Evolutionary conservation across 495 filamentous ascomycete species (phyloP).

Genomic region (Oidiodendron maius): DNA sequence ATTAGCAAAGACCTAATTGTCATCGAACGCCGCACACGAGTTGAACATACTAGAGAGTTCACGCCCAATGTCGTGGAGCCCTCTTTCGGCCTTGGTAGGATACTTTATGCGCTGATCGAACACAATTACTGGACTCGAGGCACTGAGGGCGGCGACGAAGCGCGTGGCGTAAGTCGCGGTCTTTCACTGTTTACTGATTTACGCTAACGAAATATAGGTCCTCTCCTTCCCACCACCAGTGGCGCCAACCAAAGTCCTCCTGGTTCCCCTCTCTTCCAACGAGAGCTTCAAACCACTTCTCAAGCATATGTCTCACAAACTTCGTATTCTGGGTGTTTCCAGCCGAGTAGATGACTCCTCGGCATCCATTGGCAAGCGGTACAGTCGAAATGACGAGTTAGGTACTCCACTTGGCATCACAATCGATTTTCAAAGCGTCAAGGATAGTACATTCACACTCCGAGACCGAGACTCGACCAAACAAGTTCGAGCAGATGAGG

Average conservation of each 20-base stretch:
- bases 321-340: constrained; percentile 54
- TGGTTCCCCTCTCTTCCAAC: constrained; percentile 64
- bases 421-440: constrained; percentile 68
- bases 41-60: constrained; percentile 52
- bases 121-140: constrained; percentile 60
- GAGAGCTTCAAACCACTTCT: constrained; percentile 53
- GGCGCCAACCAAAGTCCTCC: constrained; percentile 70
- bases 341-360: constrained; percentile 61
- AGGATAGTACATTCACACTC: constrained; percentile 66
- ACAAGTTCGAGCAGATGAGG: constrained; percentile 61
- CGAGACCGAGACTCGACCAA: constrained; percentile 66
- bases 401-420: constrained; percentile 67
- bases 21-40: constrained; percentile 48
- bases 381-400: constrained; percentile 68
- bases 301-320: constrained; percentile 48
- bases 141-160: constrained; percentile 59
- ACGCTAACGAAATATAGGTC: constrained; percentile 37
- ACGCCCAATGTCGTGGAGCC: constrained; percentile 68
- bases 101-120: constrained; percentile 59
- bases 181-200: not conserved
- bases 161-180: constrained; percentile 52
- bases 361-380: constrained; percentile 70
- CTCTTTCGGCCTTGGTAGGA: constrained; percentile 66
- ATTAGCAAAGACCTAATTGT: constrained; percentile 49
- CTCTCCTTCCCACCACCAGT: constrained; percentile 70